These are phyloP conservation scores for Leccinum colubrinum DNA, from an alignment of 1,284 basidiomycete genomes.

Conservation along the genomic window DNA sequence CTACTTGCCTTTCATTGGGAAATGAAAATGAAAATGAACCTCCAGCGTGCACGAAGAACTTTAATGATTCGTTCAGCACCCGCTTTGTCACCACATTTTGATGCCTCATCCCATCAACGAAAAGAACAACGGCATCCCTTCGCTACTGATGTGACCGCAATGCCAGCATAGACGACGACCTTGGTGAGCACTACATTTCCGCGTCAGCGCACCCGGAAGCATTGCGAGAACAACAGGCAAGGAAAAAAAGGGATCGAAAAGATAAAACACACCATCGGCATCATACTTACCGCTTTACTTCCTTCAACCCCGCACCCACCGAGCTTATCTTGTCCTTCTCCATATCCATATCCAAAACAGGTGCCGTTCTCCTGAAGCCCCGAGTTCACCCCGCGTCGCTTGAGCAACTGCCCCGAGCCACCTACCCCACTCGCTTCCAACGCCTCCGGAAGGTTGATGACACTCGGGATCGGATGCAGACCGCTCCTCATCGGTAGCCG, in stretches of 20 bases:
- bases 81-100: constrained; percentile 20
- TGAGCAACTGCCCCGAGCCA: constrained; percentile 22
- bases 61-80: neutral
- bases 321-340: constrained; percentile 26
- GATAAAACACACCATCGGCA: constrained; percentile 71
- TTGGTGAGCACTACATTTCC: constrained; percentile 75
- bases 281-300: constrained; percentile 63
- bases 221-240: neutral
- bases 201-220: neutral
- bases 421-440: constrained; percentile 35
- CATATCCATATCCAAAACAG: neutral
- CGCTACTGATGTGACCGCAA: constrained; percentile 65
- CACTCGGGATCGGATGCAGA: constrained; percentile 77
- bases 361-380: constrained; percentile 4
- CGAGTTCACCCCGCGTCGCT: constrained; percentile 19
- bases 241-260: constrained; percentile 5
- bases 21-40: neutral
- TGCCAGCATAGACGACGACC: constrained; percentile 88
- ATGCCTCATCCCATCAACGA: constrained; percentile 70
- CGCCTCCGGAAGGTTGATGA: constrained; percentile 71
- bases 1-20: neutral
- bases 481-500: constrained; percentile 58
- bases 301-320: constrained; percentile 29
- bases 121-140: constrained; percentile 66
- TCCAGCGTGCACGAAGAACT: neutral